Percentiles rank a stretch among this genome's conserved stretches.
These are phyloP conservation scores for Leccinum fuscescens DNA, from an alignment of 1,284 basidiomycete genomes.

Conservation along the genomic window DNA sequence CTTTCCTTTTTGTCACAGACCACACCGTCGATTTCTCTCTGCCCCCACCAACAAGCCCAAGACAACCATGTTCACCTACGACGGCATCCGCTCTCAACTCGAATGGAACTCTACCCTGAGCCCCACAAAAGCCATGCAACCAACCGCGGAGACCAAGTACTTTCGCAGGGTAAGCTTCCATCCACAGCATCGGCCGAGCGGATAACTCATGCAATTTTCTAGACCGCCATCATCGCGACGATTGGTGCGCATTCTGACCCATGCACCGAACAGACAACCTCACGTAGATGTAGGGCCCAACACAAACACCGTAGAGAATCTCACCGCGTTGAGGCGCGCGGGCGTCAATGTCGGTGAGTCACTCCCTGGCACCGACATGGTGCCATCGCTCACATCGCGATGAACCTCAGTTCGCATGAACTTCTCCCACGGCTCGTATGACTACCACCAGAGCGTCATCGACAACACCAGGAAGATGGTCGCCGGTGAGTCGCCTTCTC, in stretches of 20 bases:
- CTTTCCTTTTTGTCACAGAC: slow-evolving; percentile 8
- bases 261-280: slow-evolving; percentile 11
- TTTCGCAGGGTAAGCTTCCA: slow-evolving; percentile 72
- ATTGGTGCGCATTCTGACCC: slow-evolving; percentile 61
- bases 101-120: slow-evolving; percentile 87
- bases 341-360: slow-evolving; percentile 93
- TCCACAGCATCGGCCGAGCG: background rate
- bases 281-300: slow-evolving; percentile 69
- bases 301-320: slow-evolving; percentile 85
- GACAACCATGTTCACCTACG: slow-evolving; percentile 47
- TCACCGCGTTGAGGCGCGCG: slow-evolving; percentile 77
- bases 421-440: slow-evolving; percentile 95
- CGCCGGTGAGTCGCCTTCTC: slow-evolving; percentile 48
- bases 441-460: slow-evolving; percentile 96
- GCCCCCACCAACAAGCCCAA: slow-evolving; percentile 18
- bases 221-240: slow-evolving; percentile 97
- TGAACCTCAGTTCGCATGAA: slow-evolving; percentile 86
- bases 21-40: slow-evolving; percentile 11
- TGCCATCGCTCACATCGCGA: slow-evolving; percentile 10
- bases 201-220: slow-evolving; percentile 11
- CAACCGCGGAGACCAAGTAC: slow-evolving; percentile 78
- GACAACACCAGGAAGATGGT: slow-evolving; percentile 91
- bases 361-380: slow-evolving; percentile 1
- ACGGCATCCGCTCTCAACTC: slow-evolving; percentile 76
- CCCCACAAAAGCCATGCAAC: slow-evolving; percentile 65